These are phyloP conservation scores for apple (Malus domestica) DNA, from an alignment of 306 rosid genomes.

Conservation along the genomic window DNA sequence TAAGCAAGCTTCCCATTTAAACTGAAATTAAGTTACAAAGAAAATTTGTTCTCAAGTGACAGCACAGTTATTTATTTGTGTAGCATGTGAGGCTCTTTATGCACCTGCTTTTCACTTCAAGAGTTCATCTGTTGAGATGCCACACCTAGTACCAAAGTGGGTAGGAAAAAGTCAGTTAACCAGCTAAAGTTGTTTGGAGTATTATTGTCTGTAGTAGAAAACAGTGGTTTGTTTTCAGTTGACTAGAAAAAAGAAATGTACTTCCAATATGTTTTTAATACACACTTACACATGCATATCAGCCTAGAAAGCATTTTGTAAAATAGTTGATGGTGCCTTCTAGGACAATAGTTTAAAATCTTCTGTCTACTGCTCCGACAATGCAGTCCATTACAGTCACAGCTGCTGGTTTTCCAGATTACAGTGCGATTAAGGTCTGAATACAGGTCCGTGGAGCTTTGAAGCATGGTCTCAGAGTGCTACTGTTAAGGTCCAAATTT, in stretches of 20 bases:
- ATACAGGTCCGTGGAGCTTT: slow-evolving; percentile 4
- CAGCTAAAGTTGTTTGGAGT: background rate
- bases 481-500: slow-evolving; percentile 13
- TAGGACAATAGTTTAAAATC: background rate
- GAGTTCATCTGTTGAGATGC: background rate
- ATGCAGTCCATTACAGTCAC: slow-evolving; percentile 6
- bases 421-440: slow-evolving; percentile 4
- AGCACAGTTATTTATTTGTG: background rate
- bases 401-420: slow-evolving; percentile 11
- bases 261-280: background rate
- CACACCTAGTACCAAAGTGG: background rate
- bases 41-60: background rate
- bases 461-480: slow-evolving; percentile 11
- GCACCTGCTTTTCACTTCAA: background rate
- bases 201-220: background rate
- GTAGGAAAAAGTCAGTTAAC: background rate
- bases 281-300: background rate
- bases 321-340: background rate
- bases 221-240: background rate
- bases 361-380: slow-evolving; percentile 7
- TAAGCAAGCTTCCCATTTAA: background rate
- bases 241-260: background rate
- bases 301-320: background rate
- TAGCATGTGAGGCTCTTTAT: background rate
- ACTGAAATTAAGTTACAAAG: background rate